phyloP scores from a whole-genome alignment of 345 rosid species.

The Arabis hirsuta region DNA sequence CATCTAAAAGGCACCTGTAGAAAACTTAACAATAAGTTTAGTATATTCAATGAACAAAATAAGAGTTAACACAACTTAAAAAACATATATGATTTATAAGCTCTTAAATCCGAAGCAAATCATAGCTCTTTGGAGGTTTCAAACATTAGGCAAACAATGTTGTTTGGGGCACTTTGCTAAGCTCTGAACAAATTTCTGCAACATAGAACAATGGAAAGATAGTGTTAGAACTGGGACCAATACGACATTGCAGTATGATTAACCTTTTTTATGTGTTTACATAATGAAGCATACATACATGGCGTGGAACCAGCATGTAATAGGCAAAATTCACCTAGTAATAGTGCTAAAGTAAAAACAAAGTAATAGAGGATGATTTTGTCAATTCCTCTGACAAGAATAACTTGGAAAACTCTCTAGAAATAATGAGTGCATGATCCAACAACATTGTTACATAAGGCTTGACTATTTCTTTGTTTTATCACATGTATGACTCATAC shows the following conservation, averaged over 20 bases:
- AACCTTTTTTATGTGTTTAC: too few relatives aligned
- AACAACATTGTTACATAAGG: too few relatives aligned
- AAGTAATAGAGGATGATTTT: too few relatives aligned
- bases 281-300: too few relatives aligned
- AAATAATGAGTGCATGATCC: too few relatives aligned
- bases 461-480: too few relatives aligned
- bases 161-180: conserved; percentile 86
- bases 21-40: background rate
- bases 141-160: conserved; percentile 96
- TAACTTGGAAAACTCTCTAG: too few relatives aligned
- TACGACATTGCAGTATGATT: background rate
- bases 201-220: conserved; percentile 35
- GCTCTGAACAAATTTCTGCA: conserved; percentile 93
- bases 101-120: conserved; percentile 13
- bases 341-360: too few relatives aligned
- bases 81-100: background rate
- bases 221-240: background rate
- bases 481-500: too few relatives aligned
- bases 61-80: conserved; percentile 3
- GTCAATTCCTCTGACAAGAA: too few relatives aligned
- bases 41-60: background rate
- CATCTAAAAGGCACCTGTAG: conserved; percentile 78
- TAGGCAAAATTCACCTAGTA: too few relatives aligned
- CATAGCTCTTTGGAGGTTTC: conserved; percentile 88
- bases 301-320: too few relatives aligned